phyloP scores from a whole-genome alignment of 257 asterid species.

The Perilla frutescens region DNA sequence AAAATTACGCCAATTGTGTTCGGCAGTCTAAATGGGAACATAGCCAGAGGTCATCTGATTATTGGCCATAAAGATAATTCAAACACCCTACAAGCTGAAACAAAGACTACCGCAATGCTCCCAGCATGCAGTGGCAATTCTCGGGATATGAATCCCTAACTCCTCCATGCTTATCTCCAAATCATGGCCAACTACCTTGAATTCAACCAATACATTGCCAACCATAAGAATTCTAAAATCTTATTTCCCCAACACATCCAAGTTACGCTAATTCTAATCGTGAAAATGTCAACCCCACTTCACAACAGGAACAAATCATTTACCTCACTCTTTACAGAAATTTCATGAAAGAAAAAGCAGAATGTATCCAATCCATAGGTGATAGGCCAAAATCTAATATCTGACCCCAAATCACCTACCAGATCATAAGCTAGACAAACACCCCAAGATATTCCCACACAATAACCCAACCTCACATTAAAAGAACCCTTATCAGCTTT shows the following conservation, averaged over 20 bases:
- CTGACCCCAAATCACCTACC: background rate
- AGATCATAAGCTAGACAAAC: background rate
- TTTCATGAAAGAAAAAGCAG: background rate
- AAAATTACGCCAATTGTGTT: background rate
- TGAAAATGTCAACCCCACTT: background rate
- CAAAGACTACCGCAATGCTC: background rate
- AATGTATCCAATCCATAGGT: background rate
- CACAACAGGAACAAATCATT: slow-evolving; percentile 1
- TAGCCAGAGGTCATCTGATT: background rate
- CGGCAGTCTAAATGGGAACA: background rate
- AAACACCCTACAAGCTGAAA: background rate
- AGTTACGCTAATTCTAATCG: background rate
- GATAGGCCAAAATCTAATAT: background rate
- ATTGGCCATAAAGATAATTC: background rate
- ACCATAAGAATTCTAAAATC: background rate
- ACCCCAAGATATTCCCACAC: background rate
- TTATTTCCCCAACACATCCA: background rate
- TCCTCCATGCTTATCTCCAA: background rate
- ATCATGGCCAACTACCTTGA: background rate
- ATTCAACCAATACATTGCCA: background rate
- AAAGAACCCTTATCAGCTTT: background rate
- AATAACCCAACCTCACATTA: slow-evolving; percentile 8
- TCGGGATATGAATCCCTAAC: background rate
- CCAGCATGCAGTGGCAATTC: background rate
- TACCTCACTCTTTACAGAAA: background rate